Conservation (phyloP, 1,139 yeast genomes). For the Kodamaea sp. region DNA sequence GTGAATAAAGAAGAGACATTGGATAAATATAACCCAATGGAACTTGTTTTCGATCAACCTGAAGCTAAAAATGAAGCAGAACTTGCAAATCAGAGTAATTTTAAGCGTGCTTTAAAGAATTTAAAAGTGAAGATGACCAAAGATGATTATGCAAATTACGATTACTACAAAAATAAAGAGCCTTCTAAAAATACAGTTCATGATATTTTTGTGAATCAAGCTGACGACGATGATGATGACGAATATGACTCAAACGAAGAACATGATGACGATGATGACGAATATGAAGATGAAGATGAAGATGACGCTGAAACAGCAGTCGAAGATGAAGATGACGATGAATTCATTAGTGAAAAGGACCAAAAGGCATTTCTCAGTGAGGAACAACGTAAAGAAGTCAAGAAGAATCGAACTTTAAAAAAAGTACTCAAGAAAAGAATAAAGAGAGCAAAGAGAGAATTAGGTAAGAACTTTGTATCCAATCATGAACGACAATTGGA, state of each 20-base stretch:
- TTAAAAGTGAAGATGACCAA: slow-evolving; percentile 30
- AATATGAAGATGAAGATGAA: slow-evolving; percentile 5
- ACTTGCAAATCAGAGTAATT: slow-evolving; percentile 21
- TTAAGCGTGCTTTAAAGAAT: slow-evolving; percentile 27
- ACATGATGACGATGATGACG: slow-evolving; percentile 10
- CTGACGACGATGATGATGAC: slow-evolving; percentile 10
- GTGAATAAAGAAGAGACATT: slow-evolving; percentile 28
- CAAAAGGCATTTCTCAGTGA: slow-evolving; percentile 2
- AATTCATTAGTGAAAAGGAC: slow-evolving; percentile 6
- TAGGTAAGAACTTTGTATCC: slow-evolving; percentile 30
- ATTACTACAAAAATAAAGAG: slow-evolving; percentile 30
- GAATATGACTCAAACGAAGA: slow-evolving; percentile 4
- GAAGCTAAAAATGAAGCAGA: slow-evolving; percentile 26
- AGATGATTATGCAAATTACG: slow-evolving; percentile 34
- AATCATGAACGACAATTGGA: slow-evolving; percentile 25
- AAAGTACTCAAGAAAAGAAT: slow-evolving; percentile 25
- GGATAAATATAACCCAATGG: slow-evolving; percentile 40
- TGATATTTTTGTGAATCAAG: slow-evolving; percentile 8
- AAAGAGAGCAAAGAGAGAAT: slow-evolving; percentile 27
- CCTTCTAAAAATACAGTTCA: slow-evolving; percentile 5
- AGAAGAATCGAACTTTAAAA: slow-evolving; percentile 27
- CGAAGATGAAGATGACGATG: not conserved
- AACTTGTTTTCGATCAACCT: slow-evolving; percentile 36
- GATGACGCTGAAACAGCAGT: slow-evolving; percentile 3
- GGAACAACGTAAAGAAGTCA: slow-evolving; percentile 12